Percentiles rank a stretch among this genome's conserved stretches.
Conservation (phyloP, 108 stramenopile species). For the Discostella stelligeroides region DNA sequence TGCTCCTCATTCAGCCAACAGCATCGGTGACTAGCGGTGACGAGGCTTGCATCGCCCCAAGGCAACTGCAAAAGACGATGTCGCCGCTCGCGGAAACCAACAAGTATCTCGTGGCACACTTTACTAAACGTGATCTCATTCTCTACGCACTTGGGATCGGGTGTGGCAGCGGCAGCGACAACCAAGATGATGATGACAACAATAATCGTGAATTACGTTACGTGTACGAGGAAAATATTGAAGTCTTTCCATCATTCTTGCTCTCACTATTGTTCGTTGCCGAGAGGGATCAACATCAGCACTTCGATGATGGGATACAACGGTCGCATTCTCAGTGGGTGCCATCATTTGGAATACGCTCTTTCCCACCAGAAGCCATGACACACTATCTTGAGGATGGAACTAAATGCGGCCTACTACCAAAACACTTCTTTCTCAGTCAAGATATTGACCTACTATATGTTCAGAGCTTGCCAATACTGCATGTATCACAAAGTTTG, state of each 20-base stretch:
- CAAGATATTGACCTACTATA: conserved; percentile 15
- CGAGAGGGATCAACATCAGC: conserved; percentile 5
- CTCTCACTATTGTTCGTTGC: conserved; percentile 63
- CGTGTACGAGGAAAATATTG: conserved; percentile 70
- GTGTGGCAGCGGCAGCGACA: conserved; percentile 62
- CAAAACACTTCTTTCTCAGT: no score
- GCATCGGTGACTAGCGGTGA: no score
- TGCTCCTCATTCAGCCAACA: no score
- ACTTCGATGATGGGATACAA: background rate
- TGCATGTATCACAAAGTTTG: conserved; percentile 77
- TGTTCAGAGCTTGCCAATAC: conserved; percentile 48
- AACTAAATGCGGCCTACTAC: conserved; percentile 41
- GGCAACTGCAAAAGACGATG: no score
- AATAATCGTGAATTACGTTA: conserved; percentile 52
- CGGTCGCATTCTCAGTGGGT: background rate
- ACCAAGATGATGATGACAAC: conserved; percentile 17
- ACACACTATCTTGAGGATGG: conserved; percentile 36
- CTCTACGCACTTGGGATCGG: conserved; percentile 80
- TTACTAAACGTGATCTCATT: conserved; percentile 56
- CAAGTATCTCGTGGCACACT: conserved; percentile 18
- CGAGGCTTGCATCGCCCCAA: no score
- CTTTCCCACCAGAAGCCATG: conserved; percentile 71
- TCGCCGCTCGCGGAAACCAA: background rate
- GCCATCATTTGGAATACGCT: conserved; percentile 50
- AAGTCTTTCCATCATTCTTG: conserved; percentile 65